These are phyloP conservation scores for Amanita exitialis DNA, from an alignment of 768 basidiomycete species.

Conservation along the genomic window DNA sequence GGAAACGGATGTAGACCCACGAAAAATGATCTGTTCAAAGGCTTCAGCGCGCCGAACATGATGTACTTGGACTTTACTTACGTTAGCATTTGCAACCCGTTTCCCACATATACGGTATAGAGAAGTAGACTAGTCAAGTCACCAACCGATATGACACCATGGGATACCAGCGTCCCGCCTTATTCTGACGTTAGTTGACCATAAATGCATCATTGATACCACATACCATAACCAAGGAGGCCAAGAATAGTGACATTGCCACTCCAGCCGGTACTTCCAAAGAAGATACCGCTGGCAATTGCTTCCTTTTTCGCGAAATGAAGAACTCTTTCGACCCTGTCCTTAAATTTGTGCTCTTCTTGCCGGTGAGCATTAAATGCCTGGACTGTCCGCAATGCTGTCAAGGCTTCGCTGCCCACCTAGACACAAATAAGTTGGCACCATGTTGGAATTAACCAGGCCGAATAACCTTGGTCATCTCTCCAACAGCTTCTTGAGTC, in stretches of 20 bases:
- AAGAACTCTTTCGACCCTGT: conserved; percentile 57
- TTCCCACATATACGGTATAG: conserved; percentile 86
- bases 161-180: conserved; percentile 85
- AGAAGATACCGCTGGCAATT: conserved; percentile 86
- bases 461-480: conserved; percentile 68
- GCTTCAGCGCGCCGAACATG: background rate
- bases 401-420: conserved; percentile 85
- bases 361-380: conserved; percentile 78
- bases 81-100: conserved; percentile 73
- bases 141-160: conserved; percentile 83
- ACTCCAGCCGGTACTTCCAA: conserved; percentile 85
- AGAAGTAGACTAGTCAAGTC: conserved; percentile 83
- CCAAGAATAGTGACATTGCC: conserved; percentile 88
- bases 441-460: background rate
- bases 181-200: conserved; percentile 17
- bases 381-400: conserved; percentile 82
- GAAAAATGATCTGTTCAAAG: conserved; percentile 34
- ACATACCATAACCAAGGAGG: conserved; percentile 79
- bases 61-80: conserved; percentile 22
- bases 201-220: no score
- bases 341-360: conserved; percentile 70
- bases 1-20: conserved; percentile 34
- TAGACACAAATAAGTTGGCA: conserved; percentile 14
- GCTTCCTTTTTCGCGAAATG: conserved; percentile 79
- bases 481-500: conserved; percentile 92